These are phyloP conservation scores for Abrus pulchellus DNA, from an alignment of 306 rosid species.

Conservation along the genomic window DNA sequence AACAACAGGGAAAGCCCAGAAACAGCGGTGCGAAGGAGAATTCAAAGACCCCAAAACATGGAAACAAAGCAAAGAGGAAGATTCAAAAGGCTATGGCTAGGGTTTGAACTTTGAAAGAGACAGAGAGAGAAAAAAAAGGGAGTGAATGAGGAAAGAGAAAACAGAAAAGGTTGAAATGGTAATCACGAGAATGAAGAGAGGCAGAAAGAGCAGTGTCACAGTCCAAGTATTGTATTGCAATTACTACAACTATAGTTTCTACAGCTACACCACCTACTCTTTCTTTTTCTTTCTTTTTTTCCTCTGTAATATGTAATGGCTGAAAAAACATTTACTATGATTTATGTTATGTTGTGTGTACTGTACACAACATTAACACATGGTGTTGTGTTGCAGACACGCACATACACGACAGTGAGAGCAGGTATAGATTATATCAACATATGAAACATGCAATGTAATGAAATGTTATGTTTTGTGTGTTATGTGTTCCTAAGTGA, in stretches of 20 bases:
- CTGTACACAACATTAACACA: conserved; percentile 44
- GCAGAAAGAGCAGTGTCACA: conserved; percentile 41
- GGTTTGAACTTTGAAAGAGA: conserved; percentile 48
- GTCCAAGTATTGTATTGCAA: conserved; percentile 23
- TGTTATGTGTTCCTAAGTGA: background rate
- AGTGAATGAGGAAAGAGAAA: conserved; percentile 62
- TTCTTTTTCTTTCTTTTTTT: background rate
- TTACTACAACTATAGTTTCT: conserved; percentile 24
- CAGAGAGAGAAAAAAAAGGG: background rate
- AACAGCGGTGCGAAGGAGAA: conserved; percentile 11
- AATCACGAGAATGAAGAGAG: conserved; percentile 76
- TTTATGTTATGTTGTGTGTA: conserved; percentile 23
- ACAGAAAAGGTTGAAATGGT: conserved; percentile 53
- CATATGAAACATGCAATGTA: background rate
- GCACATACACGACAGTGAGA: background rate
- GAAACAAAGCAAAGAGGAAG: background rate
- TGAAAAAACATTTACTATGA: conserved; percentile 15
- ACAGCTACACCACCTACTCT: background rate
- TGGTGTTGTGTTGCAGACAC: conserved; percentile 38
- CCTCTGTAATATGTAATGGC: conserved; percentile 11
- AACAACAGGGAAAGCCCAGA: background rate
- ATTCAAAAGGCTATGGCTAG: conserved; percentile 40
- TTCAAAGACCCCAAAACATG: conserved; percentile 23
- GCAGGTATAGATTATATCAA: background rate
- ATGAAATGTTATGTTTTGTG: no score